These are phyloP conservation scores for Marasmius tenuissimus DNA, from an alignment of 1,284 basidiomycete species.

Conservation along the genomic window DNA sequence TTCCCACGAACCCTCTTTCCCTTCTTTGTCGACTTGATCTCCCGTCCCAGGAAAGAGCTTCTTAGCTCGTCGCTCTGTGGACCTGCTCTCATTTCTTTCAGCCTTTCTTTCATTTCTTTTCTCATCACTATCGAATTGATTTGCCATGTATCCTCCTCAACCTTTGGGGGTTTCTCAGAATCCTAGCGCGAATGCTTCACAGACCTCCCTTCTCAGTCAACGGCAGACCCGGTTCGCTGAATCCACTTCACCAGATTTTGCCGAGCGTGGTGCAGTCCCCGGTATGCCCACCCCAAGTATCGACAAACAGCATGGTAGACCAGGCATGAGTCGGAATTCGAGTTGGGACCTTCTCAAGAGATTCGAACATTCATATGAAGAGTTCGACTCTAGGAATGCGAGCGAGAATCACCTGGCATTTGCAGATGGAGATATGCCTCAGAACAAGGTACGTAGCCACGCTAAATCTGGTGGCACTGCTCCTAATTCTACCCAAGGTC, in stretches of 20 bases:
- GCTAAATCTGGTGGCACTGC: slow-evolving; percentile 2
- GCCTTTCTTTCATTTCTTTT: not conserved
- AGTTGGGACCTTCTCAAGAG: slow-evolving; percentile 59
- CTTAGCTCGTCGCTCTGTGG: not conserved
- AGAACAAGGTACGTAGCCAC: slow-evolving; percentile 41
- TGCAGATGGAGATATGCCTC: slow-evolving; percentile 65
- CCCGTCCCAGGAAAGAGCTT: not conserved
- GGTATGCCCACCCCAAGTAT: slow-evolving; percentile 9
- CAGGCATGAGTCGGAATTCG: slow-evolving; percentile 19
- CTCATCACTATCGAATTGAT: not conserved
- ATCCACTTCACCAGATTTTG: not conserved
- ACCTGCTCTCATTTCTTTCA: not conserved
- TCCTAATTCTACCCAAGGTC: slow-evolving; percentile 34
- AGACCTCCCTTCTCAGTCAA: not conserved
- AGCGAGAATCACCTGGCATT: slow-evolving; percentile 53
- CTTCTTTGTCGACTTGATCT: not conserved
- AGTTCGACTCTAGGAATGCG: slow-evolving; percentile 58
- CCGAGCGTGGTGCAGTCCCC: slow-evolving; percentile 6
- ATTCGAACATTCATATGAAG: slow-evolving; percentile 57
- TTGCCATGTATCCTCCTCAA: slow-evolving; percentile 11
- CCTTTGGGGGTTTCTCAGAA: not conserved
- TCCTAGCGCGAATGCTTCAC: slow-evolving; percentile 1
- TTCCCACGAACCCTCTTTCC: not conserved
- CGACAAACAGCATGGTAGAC: slow-evolving; percentile 1
- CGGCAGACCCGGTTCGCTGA: not conserved